A percentile compares a stretch with the other conserved stretches of the same genome.
phyloP scores from a whole-genome alignment of 345 rosid species.

The Mercurialis annua region DNA sequence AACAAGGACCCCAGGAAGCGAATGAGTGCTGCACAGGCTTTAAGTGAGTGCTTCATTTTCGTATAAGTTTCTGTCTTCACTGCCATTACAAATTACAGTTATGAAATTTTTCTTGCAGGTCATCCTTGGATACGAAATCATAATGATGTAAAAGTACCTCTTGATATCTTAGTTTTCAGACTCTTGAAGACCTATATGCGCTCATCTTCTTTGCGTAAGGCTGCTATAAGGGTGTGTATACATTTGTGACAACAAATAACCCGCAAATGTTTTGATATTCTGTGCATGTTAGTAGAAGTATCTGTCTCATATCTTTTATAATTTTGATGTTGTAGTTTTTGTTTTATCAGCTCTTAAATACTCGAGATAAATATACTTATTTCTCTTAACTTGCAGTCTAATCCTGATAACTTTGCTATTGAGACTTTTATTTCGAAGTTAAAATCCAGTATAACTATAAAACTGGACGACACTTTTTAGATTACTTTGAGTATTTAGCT shows the following conservation, averaged over 20 bases:
- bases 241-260: not conserved
- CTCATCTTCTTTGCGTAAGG: conserved; percentile 83
- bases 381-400: not conserved
- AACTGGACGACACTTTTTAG: not conserved
- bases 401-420: not conserved
- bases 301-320: not conserved
- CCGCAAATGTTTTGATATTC: not conserved
- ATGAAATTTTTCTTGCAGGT: conserved; percentile 42
- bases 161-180: conserved; percentile 69
- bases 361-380: not conserved
- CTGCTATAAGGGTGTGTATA: conserved; percentile 79
- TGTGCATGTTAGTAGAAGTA: not conserved
- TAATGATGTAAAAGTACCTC: conserved; percentile 53
- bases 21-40: conserved; percentile 93
- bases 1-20: conserved; percentile 87
- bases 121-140: conserved; percentile 82
- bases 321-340: not conserved
- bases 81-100: conserved; percentile 11
- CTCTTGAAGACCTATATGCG: conserved; percentile 75
- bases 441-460: not conserved
- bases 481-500: not conserved
- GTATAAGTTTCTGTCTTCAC: conserved; percentile 15
- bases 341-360: not conserved
- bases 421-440: not conserved
- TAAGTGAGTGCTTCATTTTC: conserved; percentile 50